A percentile compares a stretch with the other conserved stretches of the same genome.
Conservation (phyloP, 2,329 filamentous ascomycete genomes). For the Diplodia sapinea region DNA sequence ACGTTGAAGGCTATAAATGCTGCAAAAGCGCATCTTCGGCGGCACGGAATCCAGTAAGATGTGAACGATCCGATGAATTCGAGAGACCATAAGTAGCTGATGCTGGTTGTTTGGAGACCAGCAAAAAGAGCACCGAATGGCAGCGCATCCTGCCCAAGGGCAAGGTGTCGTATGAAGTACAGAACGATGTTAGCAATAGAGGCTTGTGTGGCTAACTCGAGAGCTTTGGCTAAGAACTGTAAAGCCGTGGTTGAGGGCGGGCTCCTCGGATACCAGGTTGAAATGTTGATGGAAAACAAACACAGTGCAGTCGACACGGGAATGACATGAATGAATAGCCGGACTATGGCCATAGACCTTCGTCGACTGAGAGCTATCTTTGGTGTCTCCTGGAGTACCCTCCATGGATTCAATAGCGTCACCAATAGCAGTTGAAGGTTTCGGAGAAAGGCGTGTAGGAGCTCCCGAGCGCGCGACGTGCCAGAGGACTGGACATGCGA, state of each 20-base stretch:
- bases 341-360: background rate
- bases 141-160: background rate
- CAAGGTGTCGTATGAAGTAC: background rate
- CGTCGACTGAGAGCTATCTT: background rate
- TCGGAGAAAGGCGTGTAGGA: background rate
- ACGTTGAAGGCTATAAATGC: background rate
- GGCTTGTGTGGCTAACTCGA: conserved; percentile 1
- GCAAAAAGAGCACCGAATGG: conserved; percentile 13
- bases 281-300: background rate
- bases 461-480: background rate
- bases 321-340: background rate
- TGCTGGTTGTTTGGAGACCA: background rate
- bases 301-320: background rate
- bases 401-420: background rate
- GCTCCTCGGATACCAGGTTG: background rate
- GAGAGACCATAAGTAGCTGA: conserved; percentile 20
- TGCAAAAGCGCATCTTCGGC: background rate
- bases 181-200: background rate
- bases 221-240: background rate
- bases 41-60: background rate
- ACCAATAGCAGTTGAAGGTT: background rate
- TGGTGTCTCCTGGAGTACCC: background rate
- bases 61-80: conserved; percentile 1
- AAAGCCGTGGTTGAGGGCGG: background rate
- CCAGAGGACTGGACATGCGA: background rate